A percentile compares a stretch with the other conserved stretches of the same genome.
These are phyloP conservation scores for Raddia distichophylla DNA, from an alignment of 176 grass and related monocot species.

Conservation along the genomic window DNA sequence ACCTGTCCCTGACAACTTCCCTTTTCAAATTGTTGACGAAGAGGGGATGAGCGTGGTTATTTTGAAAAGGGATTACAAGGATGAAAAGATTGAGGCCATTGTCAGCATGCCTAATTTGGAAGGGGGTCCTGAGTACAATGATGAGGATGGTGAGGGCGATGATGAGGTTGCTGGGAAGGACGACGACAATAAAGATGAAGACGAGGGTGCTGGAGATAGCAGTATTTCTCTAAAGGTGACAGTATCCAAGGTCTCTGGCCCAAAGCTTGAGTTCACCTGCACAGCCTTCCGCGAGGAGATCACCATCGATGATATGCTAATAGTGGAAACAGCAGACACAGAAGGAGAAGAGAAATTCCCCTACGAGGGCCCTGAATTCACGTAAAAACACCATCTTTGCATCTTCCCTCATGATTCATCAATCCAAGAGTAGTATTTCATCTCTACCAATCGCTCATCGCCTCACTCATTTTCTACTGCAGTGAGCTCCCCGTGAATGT, in stretches of 20 bases:
- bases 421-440: neutral
- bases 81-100: conserved; percentile 74
- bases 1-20: conserved; percentile 66
- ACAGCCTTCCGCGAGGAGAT: conserved; percentile 82
- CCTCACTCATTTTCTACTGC: neutral
- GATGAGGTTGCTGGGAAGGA: conserved; percentile 39
- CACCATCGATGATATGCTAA: conserved; percentile 80
- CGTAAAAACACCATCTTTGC: conserved; percentile 34
- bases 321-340: conserved; percentile 40
- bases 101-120: conserved; percentile 88
- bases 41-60: conserved; percentile 71
- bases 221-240: conserved; percentile 71
- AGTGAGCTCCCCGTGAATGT: conserved; percentile 92
- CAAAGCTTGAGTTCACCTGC: conserved; percentile 77
- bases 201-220: conserved; percentile 46
- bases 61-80: conserved; percentile 69
- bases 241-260: conserved; percentile 64
- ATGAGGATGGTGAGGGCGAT: conserved; percentile 41
- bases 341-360: conserved; percentile 63
- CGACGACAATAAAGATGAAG: conserved; percentile 19
- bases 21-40: conserved; percentile 82
- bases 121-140: conserved; percentile 57
- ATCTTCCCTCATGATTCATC: neutral
- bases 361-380: conserved; percentile 93
- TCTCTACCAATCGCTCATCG: neutral